These are phyloP conservation scores for Penicillium atrosanguineum DNA, from an alignment of 495 filamentous ascomycete genomes.

Conservation along the genomic window DNA sequence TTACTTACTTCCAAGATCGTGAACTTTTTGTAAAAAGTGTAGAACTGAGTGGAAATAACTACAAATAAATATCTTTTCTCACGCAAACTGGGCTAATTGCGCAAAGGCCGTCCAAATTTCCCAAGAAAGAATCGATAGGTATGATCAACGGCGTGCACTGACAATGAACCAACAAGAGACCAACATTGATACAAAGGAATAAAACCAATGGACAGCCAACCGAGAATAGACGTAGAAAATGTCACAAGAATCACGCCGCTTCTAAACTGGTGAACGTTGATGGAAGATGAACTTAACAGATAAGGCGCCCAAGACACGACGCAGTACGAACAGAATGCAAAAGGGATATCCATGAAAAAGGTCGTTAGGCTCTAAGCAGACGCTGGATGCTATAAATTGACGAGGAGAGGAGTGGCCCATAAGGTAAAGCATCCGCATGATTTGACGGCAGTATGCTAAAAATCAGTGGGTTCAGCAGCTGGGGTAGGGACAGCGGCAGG, in stretches of 20 bases:
- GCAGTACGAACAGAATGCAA: constrained; percentile 20
- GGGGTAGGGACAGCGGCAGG: constrained; percentile 15
- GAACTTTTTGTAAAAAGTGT: background rate
- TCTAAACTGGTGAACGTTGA: constrained; percentile 9
- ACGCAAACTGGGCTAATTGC: background rate
- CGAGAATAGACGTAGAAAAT: background rate
- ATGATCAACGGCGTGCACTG: background rate
- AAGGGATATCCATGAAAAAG: constrained; percentile 38
- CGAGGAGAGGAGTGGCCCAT: constrained; percentile 10
- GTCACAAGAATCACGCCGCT: background rate
- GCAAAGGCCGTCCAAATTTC: background rate
- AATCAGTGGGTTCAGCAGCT: constrained; percentile 21
- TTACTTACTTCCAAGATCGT: too few relatives aligned
- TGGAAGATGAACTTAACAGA: constrained; percentile 11
- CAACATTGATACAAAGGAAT: background rate
- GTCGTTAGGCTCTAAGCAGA: constrained; percentile 33
- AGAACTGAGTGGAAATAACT: background rate
- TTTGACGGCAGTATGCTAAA: constrained; percentile 6
- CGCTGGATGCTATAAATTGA: constrained; percentile 39
- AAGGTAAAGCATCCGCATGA: background rate
- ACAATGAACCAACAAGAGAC: background rate
- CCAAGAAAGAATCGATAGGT: background rate
- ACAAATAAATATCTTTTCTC: background rate
- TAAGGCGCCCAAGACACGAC: constrained; percentile 6
- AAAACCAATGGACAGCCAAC: background rate